Percentiles rank a stretch among this genome's conserved stretches.
Conservation (phyloP, 108 stramenopile genomes). For the Nitzschia inconspicua region DNA sequence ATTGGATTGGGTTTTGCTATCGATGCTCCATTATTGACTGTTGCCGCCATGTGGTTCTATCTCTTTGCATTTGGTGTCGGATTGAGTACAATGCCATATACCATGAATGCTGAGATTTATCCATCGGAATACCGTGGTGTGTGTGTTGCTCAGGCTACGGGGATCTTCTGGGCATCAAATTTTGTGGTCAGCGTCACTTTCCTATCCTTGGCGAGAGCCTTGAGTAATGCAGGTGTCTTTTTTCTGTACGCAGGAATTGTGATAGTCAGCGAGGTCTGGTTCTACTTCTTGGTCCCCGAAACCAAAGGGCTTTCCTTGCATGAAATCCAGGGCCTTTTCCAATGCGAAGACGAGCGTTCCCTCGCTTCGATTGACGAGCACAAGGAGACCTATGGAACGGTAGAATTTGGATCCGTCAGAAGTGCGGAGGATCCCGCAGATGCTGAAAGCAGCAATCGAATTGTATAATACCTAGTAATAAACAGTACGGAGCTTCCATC, state of each 20-base stretch:
- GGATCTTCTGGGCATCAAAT: constrained; percentile 68
- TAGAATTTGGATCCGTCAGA: too few relatives aligned
- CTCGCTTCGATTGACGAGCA: too few relatives aligned
- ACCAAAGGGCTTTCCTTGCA: constrained; percentile 56
- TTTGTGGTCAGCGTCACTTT: constrained; percentile 60
- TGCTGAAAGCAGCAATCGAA: too few relatives aligned
- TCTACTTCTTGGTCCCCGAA: constrained; percentile 58
- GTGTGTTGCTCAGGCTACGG: constrained; percentile 39
- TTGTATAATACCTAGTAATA: too few relatives aligned
- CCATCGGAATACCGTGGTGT: constrained; percentile 50
- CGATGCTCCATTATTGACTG: constrained; percentile 16
- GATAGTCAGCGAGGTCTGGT: constrained; percentile 40
- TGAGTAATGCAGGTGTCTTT: constrained; percentile 61
- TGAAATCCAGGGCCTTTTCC: constrained; percentile 5
- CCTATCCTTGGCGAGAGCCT: constrained; percentile 38
- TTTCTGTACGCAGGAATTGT: constrained; percentile 54
- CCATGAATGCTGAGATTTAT: constrained; percentile 79
- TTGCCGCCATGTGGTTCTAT: constrained; percentile 55
- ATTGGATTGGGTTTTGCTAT: constrained; percentile 4
- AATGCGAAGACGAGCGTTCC: too few relatives aligned
- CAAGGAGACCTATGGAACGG: too few relatives aligned
- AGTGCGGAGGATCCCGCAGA: too few relatives aligned
- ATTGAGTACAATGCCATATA: constrained; percentile 68
- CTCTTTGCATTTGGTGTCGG: constrained; percentile 69
- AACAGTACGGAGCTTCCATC: too few relatives aligned